phyloP scores from a whole-genome alignment of 371 early-diverging fungal species.

The Haplosporangium sp. region DNA sequence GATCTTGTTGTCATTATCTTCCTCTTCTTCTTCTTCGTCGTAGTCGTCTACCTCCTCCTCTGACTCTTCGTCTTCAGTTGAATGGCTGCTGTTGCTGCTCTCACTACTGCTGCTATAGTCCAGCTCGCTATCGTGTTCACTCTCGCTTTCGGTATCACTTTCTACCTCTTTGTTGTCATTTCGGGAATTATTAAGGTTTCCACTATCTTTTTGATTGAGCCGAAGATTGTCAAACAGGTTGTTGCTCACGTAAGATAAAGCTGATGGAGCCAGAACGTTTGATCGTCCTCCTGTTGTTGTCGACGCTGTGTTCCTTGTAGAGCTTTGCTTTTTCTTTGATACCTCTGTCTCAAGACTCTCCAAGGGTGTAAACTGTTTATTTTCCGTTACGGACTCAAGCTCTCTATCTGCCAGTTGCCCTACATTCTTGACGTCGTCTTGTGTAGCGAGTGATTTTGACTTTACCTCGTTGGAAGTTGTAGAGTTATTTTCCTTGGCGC shows the following conservation, averaged over 20 bases:
- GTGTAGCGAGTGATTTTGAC: not conserved
- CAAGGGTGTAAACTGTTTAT: slow-evolving; percentile 14
- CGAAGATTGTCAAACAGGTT: slow-evolving; percentile 29
- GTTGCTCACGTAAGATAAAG: slow-evolving; percentile 27
- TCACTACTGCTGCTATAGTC: slow-evolving; percentile 38
- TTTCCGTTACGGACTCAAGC: slow-evolving; percentile 10
- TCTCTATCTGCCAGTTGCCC: slow-evolving; percentile 9
- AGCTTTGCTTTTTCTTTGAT: not conserved
- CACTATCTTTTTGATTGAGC: slow-evolving; percentile 8
- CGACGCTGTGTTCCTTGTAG: not conserved
- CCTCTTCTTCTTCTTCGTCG: not conserved
- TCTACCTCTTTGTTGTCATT: slow-evolving; percentile 3
- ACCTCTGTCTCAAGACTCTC: not conserved
- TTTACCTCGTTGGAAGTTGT: slow-evolving; percentile 16
- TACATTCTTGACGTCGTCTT: slow-evolving; percentile 11
- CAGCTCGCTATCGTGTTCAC: slow-evolving; percentile 20
- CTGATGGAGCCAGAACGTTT: slow-evolving; percentile 16
- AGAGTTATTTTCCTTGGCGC: slow-evolving; percentile 5
- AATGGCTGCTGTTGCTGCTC: slow-evolving; percentile 39
- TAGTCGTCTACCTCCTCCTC: slow-evolving; percentile 26
- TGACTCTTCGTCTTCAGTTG: slow-evolving; percentile 24
- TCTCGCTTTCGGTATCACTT: slow-evolving; percentile 19
- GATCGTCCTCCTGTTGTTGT: slow-evolving; percentile 5
- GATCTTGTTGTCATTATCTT: not conserved
- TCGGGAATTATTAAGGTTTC: not conserved